Conservation (phyloP, 345 rosid species). For the Heritiera littoralis region DNA sequence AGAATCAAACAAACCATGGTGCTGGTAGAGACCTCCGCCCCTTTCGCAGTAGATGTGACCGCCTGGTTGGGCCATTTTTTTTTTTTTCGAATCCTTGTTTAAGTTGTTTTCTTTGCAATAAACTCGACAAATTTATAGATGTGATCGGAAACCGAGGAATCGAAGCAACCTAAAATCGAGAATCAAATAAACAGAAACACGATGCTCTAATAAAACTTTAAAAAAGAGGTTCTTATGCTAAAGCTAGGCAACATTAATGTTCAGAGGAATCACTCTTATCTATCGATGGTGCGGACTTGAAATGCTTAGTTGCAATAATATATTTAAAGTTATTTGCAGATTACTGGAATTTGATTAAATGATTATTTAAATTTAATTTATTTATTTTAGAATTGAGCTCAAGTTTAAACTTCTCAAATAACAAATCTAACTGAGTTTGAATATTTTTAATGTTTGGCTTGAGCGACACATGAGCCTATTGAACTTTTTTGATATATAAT, state of each 20-base stretch:
- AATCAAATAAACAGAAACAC: neutral
- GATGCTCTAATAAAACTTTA: neutral
- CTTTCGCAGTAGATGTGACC: neutral
- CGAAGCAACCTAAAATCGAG: neutral
- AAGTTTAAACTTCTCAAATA: no score
- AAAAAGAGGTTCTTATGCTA: neutral
- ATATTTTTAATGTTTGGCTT: no score
- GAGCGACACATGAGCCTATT: no score
- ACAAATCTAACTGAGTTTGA: no score
- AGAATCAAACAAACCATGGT: neutral
- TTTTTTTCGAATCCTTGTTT: neutral
- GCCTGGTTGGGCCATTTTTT: neutral
- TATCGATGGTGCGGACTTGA: no score
- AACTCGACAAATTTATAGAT: neutral
- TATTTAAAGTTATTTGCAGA: no score
- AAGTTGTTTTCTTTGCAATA: neutral
- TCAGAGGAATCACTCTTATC: no score
- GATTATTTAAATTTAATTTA: no score
- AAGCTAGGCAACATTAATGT: neutral
- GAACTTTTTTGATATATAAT: no score
- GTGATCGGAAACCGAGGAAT: neutral
- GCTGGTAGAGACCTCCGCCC: neutral
- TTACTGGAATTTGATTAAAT: no score
- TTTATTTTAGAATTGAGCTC: no score
- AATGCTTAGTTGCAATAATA: no score